Conservation (phyloP, 192 early-diverging fungal species). For the Coemansia biformis region DNA sequence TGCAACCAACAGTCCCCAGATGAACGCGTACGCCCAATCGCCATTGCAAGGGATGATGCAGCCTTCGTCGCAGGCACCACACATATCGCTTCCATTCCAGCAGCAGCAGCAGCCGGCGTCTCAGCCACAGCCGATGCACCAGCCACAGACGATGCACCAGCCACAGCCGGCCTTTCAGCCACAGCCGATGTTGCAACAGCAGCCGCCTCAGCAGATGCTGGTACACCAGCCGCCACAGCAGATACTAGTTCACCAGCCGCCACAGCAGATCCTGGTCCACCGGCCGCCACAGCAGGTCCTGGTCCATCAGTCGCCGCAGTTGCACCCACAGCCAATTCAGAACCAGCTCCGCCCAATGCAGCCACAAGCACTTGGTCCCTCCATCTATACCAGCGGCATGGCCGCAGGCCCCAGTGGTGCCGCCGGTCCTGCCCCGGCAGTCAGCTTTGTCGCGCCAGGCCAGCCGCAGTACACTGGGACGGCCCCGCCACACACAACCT, state of each 20-base stretch:
- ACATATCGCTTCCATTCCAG: neutral
- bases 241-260: constrained; percentile 1
- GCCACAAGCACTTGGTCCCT: neutral
- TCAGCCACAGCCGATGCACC: too few relatives aligned
- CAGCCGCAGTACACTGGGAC: constrained; percentile 19
- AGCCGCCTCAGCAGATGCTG: too few relatives aligned
- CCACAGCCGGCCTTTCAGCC: too few relatives aligned
- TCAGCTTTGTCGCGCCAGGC: constrained; percentile 15
- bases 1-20: neutral
- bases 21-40: constrained; percentile 8
- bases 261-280: constrained; percentile 3
- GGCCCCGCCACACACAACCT: constrained; percentile 6
- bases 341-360: neutral
- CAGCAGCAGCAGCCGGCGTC: too few relatives aligned
- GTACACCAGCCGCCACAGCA: neutral
- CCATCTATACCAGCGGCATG: neutral
- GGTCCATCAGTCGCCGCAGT: constrained; percentile 7
- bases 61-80: neutral
- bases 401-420: neutral
- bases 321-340: too few relatives aligned
- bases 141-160: too few relatives aligned
- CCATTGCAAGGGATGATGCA: neutral
- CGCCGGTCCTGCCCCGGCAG: constrained; percentile 1
- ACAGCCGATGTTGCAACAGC: too few relatives aligned
- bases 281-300: constrained; percentile 2